A percentile compares a stretch with the other conserved stretches of the same genome.
Conservation (phyloP, 2,329 filamentous ascomycete species). For the Sordariomycetes sp. region DNA sequence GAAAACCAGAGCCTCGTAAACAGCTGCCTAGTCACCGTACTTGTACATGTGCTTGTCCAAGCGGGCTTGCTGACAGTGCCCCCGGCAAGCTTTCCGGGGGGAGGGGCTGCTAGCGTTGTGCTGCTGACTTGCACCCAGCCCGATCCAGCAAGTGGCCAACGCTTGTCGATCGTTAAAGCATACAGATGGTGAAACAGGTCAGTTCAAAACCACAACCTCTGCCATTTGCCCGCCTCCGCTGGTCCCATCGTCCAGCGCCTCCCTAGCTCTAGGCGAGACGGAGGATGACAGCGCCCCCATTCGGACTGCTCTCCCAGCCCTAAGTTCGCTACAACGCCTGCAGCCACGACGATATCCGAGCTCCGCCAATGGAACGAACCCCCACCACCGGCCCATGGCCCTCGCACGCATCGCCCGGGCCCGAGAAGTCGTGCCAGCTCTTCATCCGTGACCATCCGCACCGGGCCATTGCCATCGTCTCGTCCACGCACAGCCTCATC, state of each 20-base stretch:
- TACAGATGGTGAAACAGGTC: background rate
- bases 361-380: conserved; percentile 7
- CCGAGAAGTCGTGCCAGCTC: conserved; percentile 58
- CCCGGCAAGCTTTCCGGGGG: background rate
- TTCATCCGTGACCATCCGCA: conserved; percentile 78
- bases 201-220: background rate
- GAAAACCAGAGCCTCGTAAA: no score
- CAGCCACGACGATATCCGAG: background rate
- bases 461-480: conserved; percentile 77
- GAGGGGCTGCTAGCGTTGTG: background rate
- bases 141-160: background rate
- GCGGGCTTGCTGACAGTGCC: background rate
- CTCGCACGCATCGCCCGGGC: conserved; percentile 21
- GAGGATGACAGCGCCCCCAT: background rate
- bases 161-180: background rate
- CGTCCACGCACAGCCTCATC: conserved; percentile 66
- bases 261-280: background rate
- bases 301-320: background rate
- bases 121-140: background rate
- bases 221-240: background rate
- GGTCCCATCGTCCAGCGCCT: background rate
- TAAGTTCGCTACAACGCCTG: background rate
- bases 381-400: conserved; percentile 6
- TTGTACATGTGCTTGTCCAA: no score
- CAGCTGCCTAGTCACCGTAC: no score